phyloP scores from a whole-genome alignment of 78 protist genomes.

The slime mould (Dictyostelium discoideum) region DNA sequence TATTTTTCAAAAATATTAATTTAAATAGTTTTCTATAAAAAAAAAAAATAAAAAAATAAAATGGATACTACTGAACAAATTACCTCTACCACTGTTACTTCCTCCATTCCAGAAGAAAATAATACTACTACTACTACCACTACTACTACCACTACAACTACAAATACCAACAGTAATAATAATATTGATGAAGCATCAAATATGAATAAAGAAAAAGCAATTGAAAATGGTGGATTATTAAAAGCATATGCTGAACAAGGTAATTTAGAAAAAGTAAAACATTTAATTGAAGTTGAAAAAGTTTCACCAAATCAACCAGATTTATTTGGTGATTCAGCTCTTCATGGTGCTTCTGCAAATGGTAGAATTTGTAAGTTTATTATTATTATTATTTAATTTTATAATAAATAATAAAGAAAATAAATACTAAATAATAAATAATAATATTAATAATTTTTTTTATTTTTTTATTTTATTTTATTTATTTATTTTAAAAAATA shows the following conservation, averaged over 20 bases:
- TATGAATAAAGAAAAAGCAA: not conserved
- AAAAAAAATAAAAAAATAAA: not conserved
- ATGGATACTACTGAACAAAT: not conserved
- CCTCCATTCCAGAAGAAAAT: not conserved
- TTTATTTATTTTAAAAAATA: not conserved
- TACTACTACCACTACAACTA: not conserved
- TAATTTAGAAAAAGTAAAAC: conserved; percentile 29
- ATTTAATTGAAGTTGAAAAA: conserved; percentile 22
- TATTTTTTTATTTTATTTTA: not conserved
- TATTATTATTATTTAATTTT: not conserved
- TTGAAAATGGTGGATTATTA: conserved; percentile 6
- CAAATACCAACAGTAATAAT: not conserved
- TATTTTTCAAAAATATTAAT: too few relatives aligned
- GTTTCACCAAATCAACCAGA: conserved; percentile 39
- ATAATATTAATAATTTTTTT: not conserved
- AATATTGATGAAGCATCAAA: not conserved
- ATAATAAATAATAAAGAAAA: too few relatives aligned
- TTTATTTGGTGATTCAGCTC: conserved; percentile 55
- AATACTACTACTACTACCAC: not conserved
- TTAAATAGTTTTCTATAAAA: not conserved
- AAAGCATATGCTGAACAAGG: conserved; percentile 17
- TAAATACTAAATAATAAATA: too few relatives aligned
- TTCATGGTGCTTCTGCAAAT: conserved; percentile 55
- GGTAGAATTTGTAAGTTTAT: conserved; percentile 39
- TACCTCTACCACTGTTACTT: not conserved